These are phyloP conservation scores for Diaporthe velutina DNA, from an alignment of 2,329 filamentous ascomycete species.

Conservation along the genomic window DNA sequence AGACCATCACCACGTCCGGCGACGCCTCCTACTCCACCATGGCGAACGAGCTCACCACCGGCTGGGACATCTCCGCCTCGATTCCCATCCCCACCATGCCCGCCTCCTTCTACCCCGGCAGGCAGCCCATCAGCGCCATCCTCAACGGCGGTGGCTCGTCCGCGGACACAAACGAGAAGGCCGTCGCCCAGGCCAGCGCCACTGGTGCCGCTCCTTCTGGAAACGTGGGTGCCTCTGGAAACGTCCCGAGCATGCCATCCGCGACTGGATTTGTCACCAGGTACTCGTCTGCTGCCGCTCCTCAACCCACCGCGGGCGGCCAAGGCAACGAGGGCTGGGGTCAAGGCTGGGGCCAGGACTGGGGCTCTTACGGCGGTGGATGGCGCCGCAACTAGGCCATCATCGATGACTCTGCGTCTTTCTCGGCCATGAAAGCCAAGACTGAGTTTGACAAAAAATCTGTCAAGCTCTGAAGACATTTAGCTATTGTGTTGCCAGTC, in stretches of 20 bases:
- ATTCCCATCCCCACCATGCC: constrained; percentile 39
- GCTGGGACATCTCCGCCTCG: constrained; percentile 30
- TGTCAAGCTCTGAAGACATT: background rate
- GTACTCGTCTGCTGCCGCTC: constrained; percentile 13
- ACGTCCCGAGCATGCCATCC: background rate
- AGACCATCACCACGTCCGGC: constrained; percentile 39
- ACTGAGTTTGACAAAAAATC: background rate
- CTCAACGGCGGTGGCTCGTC: constrained; percentile 20
- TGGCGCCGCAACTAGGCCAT: background rate
- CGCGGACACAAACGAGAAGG: constrained; percentile 16
- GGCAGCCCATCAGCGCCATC: constrained; percentile 35
- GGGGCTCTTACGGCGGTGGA: constrained; percentile 12
- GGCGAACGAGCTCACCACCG: constrained; percentile 37
- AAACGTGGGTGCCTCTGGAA: background rate
- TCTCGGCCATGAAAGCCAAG: background rate
- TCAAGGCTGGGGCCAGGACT: constrained; percentile 22
- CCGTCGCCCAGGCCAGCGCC: constrained; percentile 1
- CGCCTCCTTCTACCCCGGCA: constrained; percentile 38
- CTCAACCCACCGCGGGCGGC: constrained; percentile 7
- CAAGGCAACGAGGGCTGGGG: background rate
- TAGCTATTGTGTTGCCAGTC: background rate
- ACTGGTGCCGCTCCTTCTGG: constrained; percentile 1
- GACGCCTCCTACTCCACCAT: constrained; percentile 42
- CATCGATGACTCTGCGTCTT: background rate
- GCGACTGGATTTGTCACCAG: background rate